phyloP scores from a whole-genome alignment of 2,329 filamentous ascomycete species.

The Talaromyces piceae region DNA sequence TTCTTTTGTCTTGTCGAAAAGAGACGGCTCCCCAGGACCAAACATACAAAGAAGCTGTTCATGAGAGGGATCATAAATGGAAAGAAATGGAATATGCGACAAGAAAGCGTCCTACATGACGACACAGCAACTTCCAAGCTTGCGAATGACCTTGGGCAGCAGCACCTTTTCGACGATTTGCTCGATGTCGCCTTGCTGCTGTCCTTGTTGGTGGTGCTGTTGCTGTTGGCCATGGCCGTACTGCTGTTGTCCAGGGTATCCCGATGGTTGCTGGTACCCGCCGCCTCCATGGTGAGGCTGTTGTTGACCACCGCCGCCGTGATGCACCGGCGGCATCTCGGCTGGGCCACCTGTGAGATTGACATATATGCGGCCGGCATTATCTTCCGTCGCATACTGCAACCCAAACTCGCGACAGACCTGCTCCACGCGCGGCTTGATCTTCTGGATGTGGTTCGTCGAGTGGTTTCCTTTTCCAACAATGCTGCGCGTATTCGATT shows the following conservation, averaged over 20 bases:
- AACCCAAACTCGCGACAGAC: slow-evolving; percentile 77
- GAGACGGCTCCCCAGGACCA: too few species aligned
- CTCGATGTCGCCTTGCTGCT: slow-evolving; percentile 50
- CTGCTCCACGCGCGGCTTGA: slow-evolving; percentile 89
- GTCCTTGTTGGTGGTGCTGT: slow-evolving; percentile 35
- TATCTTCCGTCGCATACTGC: slow-evolving; percentile 77
- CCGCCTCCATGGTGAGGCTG: slow-evolving; percentile 27
- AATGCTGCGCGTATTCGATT: slow-evolving; percentile 48
- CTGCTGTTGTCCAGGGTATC: slow-evolving; percentile 26
- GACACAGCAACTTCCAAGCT: slow-evolving; percentile 62
- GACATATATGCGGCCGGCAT: slow-evolving; percentile 82
- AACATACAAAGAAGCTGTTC: too few species aligned
- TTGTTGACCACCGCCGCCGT: slow-evolving; percentile 34
- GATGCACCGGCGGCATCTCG: slow-evolving; percentile 28
- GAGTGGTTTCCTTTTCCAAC: slow-evolving; percentile 94
- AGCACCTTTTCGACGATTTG: slow-evolving; percentile 55
- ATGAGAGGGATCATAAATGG: neutral
- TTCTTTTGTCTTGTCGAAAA: too few species aligned
- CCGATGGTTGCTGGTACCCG: slow-evolving; percentile 31
- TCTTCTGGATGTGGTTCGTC: slow-evolving; percentile 73
- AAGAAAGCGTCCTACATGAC: slow-evolving; percentile 76
- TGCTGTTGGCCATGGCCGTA: slow-evolving; percentile 25
- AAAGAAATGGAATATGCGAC: too few species aligned
- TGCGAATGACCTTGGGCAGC: slow-evolving; percentile 55
- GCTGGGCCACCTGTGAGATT: slow-evolving; percentile 70